phyloP scores from a whole-genome alignment of 192 early-diverging fungal genomes.

The Backusella macrospora region DNA sequence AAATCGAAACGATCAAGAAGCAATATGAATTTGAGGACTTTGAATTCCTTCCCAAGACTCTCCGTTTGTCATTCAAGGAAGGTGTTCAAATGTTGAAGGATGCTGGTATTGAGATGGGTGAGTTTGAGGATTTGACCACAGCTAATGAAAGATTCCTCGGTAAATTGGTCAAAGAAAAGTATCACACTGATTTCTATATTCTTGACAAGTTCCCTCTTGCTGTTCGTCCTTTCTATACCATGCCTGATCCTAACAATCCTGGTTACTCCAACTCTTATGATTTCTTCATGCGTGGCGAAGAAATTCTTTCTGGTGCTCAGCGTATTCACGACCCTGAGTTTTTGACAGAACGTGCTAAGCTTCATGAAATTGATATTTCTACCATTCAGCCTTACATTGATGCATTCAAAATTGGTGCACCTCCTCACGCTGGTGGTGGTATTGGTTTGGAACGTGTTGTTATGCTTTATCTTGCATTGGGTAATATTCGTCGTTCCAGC shows the following conservation, averaged over 20 bases:
- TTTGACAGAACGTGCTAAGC: constrained; percentile 77
- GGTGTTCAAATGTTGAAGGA: constrained; percentile 88
- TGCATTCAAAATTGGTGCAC: constrained; percentile 94
- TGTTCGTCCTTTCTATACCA: constrained; percentile 98
- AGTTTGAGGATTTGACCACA: constrained; percentile 93
- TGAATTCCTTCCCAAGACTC: constrained; percentile 79
- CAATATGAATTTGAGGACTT: constrained; percentile 96
- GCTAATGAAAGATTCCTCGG: constrained; percentile 86
- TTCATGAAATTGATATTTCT: constrained; percentile 72
- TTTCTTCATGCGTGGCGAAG: constrained; percentile 99
- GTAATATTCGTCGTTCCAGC: constrained; percentile 89
- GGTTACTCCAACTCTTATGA: constrained; percentile 99
- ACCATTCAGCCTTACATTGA: constrained; percentile 93
- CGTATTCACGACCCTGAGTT: constrained; percentile 92
- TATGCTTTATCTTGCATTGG: constrained; percentile 94
- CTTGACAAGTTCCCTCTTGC: constrained; percentile 98
- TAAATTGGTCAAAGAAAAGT: constrained; percentile 88
- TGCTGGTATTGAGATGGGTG: constrained; percentile 86
- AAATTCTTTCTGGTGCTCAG: constrained; percentile 98
- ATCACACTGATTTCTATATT: constrained; percentile 98
- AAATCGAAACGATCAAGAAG: constrained; percentile 82
- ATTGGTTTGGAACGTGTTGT: constrained; percentile 96
- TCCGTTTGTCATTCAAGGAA: constrained; percentile 86
- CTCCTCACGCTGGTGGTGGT: constrained; percentile 98
- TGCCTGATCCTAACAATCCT: constrained; percentile 89